Evolutionary conservation across 2,329 filamentous ascomycete species (phyloP).

Genomic region (Fusarium cicatricum): DNA sequence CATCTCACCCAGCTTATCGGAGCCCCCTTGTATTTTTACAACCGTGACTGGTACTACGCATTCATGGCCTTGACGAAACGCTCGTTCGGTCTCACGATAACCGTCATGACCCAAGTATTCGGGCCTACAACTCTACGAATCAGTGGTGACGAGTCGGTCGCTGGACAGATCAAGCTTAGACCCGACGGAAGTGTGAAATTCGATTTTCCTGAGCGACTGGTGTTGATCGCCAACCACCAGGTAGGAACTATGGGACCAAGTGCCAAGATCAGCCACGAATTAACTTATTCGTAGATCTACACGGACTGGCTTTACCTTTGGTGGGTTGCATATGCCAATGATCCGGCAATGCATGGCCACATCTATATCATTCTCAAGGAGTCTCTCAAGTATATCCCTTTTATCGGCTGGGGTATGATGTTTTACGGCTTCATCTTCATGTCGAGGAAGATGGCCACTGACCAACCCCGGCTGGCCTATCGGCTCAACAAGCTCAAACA

Average conservation of each 20-base stretch:
- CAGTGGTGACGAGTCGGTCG: constrained; percentile 82
- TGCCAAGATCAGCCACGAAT: constrained; percentile 28
- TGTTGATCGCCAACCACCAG: constrained; percentile 90
- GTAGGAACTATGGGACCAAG: constrained; percentile 46
- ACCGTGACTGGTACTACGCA: constrained; percentile 80
- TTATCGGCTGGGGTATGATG: constrained; percentile 82
- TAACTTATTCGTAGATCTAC: constrained; percentile 66
- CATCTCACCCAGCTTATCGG: constrained; percentile 79
- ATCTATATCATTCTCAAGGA: constrained; percentile 93
- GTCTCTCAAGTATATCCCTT: constrained; percentile 80
- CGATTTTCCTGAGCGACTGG: constrained; percentile 80
- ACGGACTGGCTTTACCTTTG: constrained; percentile 93
- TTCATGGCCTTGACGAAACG: constrained; percentile 91
- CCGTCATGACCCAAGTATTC: constrained; percentile 86
- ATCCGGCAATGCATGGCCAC: constrained; percentile 80
- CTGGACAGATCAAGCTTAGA: constrained; percentile 75
- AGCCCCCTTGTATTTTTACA: constrained; percentile 76
- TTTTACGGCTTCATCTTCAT: constrained; percentile 93
- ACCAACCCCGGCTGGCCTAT: constrained; percentile 78
- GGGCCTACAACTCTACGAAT: constrained; percentile 84
- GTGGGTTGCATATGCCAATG: constrained; percentile 89
- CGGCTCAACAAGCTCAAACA: constrained; percentile 75
- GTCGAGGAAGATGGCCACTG: constrained; percentile 86
- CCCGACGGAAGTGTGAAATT: constrained; percentile 78
- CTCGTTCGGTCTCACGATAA: constrained; percentile 80